phyloP scores from a whole-genome alignment of 1,284 basidiomycete species.

The Thelephora terrestris region DNA sequence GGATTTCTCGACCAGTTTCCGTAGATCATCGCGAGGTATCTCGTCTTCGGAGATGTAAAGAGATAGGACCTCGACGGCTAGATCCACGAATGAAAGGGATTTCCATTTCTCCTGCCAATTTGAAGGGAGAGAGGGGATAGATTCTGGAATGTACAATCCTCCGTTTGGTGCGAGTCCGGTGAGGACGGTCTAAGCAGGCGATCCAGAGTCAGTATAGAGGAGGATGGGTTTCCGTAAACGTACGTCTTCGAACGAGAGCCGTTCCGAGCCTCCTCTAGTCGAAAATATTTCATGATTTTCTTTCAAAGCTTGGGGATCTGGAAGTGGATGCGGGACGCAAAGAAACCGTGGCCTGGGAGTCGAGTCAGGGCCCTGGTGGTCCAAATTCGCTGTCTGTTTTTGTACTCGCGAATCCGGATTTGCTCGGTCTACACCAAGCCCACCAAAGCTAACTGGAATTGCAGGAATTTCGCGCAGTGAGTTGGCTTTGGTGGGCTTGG shows the following conservation, averaged over 20 bases:
- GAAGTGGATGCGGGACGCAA: constrained; percentile 16
- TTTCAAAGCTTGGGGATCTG: neutral
- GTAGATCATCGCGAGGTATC: constrained; percentile 72
- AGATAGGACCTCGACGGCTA: constrained; percentile 80
- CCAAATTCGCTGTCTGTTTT: too few relatives aligned
- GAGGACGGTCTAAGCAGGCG: constrained; percentile 77
- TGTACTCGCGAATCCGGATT: too few relatives aligned
- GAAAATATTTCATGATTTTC: constrained; percentile 62
- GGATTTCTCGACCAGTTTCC: constrained; percentile 70
- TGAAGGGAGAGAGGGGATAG: constrained; percentile 67
- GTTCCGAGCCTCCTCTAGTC: constrained; percentile 58
- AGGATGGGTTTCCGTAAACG: constrained; percentile 11
- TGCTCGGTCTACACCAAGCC: too few relatives aligned
- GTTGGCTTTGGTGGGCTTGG: too few relatives aligned
- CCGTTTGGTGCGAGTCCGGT: constrained; percentile 94
- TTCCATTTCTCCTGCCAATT: constrained; percentile 79
- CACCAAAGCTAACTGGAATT: too few relatives aligned
- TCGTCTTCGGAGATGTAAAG: constrained; percentile 83
- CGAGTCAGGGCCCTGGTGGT: too few relatives aligned
- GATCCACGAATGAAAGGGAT: constrained; percentile 71
- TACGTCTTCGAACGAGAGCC: constrained; percentile 74
- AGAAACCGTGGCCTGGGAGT: constrained; percentile 11
- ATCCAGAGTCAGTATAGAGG: constrained; percentile 2
- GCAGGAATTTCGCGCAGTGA: too few relatives aligned
- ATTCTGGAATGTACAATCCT: constrained; percentile 84